Base-by-base conservation (phyloP, 179 eudicot species). In the Beta corolliflora region DNA sequence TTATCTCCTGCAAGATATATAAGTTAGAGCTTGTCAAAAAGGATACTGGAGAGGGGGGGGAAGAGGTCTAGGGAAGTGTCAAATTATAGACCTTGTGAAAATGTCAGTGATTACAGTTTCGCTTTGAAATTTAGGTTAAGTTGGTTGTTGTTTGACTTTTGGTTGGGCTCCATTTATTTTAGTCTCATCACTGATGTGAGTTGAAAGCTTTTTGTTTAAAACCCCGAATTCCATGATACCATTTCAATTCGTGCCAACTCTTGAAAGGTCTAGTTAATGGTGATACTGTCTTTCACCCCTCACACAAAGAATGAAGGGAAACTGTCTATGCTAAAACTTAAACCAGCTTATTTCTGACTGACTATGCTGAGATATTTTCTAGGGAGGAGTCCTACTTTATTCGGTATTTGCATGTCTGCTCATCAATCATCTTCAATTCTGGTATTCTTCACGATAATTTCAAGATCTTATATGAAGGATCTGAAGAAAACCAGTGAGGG, bases 1-100 rank as follows among this genome's bases (percentile, higher is more conserved):
- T 81, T 79, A 96, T 94, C 85, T 94, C 99, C 99, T 96, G 90
- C 66, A 83, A 79, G 29, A 59, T 70, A 63, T 31, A 48, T 44
- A 58, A 78, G 60, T 29, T 44, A 23, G 10, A 69, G 21, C 67
- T n/a, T 10, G 59, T 77, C 41, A 84, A 18, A 29, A 70, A 69
- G 46, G 18, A 46, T n/a, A n/a, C n/a, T n/a, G n/a, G n/a, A n/a
- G n/a, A n/a, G n/a, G 45, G n/a, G 15, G 31, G 29, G 29, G 12
- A 1, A 8, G 71, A 61, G 9, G 3, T 5, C 25, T 29, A 36
- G 48, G 48, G 52, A 68, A 31, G 19, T 66, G 46, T 66, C 71
- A 66, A 48, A 61, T 25, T 61, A 61, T 61, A 23, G 9, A 61
- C 29, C 66, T 21, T 21, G 9, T 29, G 21, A 12, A 25, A 25